Conservation (phyloP, 2,329 filamentous ascomycete genomes). For the Trichoderma afroharzianum region DNA sequence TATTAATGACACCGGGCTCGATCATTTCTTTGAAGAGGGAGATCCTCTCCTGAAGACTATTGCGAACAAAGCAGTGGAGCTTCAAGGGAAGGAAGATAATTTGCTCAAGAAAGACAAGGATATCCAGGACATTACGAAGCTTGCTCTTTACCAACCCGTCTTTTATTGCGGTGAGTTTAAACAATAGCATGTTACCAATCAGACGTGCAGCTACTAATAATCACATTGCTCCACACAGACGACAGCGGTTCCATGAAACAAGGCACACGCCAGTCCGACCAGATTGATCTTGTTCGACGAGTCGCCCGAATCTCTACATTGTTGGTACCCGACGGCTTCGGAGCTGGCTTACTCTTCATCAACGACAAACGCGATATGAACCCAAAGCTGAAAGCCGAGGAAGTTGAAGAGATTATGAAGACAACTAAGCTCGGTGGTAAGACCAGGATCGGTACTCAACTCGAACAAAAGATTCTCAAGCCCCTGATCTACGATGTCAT, state of each 20-base stretch:
- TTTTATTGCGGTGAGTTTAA: slow-evolving; percentile 12
- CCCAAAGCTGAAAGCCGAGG: background rate
- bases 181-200: background rate
- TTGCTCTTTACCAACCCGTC: slow-evolving; percentile 10
- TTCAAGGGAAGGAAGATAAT: background rate
- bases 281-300: background rate
- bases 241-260: slow-evolving; percentile 12
- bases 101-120: background rate
- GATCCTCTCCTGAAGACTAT: background rate
- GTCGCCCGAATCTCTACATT: slow-evolving; percentile 4
- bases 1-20: background rate
- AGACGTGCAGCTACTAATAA: background rate
- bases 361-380: background rate
- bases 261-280: background rate
- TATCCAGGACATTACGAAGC: background rate
- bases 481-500: slow-evolving; percentile 9
- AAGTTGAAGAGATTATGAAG: background rate
- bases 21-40: background rate
- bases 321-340: background rate
- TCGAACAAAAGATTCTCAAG: slow-evolving; percentile 7
- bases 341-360: slow-evolving; percentile 10
- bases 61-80: background rate
- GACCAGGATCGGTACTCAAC: slow-evolving; percentile 3
- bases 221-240: background rate
- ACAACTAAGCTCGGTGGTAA: background rate